Conservation (phyloP, 495 filamentous ascomycete species). For the Xeromyces bisporus region DNA sequence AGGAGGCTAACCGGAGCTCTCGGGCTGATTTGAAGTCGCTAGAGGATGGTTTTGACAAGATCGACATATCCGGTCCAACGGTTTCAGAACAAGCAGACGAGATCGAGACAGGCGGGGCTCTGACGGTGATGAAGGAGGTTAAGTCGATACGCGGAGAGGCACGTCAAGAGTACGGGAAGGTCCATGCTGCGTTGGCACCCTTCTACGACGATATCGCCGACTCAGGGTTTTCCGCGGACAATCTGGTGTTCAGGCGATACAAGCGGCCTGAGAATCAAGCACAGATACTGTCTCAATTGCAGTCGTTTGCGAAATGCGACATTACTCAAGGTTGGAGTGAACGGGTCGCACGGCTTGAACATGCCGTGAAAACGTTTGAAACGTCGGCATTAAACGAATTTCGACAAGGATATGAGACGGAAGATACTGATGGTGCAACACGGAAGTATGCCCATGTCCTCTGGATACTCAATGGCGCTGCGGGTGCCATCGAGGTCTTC, state of each 20-base stretch:
- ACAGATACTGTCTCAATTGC: constrained; percentile 64
- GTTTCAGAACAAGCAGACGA: constrained; percentile 6
- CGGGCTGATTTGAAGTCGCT: constrained; percentile 16
- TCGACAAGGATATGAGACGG: constrained; percentile 75
- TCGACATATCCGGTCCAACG: constrained; percentile 28
- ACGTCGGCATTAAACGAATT: constrained; percentile 82
- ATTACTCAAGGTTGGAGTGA: constrained; percentile 53
- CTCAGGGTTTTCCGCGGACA: constrained; percentile 60
- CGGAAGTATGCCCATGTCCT: constrained; percentile 75
- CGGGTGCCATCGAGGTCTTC: constrained; percentile 63
- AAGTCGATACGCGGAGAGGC: constrained; percentile 75
- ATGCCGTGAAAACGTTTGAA: constrained; percentile 74
- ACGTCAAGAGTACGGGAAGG: constrained; percentile 74
- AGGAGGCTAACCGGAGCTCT: constrained; percentile 5
- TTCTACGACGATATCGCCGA: constrained; percentile 70
- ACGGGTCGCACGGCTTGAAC: constrained; percentile 49
- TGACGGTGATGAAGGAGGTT: constrained; percentile 49
- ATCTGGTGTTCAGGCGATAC: constrained; percentile 69
- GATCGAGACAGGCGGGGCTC: constrained; percentile 25
- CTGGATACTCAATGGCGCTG: constrained; percentile 63
- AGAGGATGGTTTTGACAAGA: constrained; percentile 52
- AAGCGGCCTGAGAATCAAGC: constrained; percentile 80
- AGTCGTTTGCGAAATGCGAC: constrained; percentile 64
- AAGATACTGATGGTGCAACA: constrained; percentile 81
- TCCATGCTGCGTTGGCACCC: constrained; percentile 73